Evolutionary conservation across 75 land plant species (phyloP).

Genomic region (Picea glauca): DNA sequence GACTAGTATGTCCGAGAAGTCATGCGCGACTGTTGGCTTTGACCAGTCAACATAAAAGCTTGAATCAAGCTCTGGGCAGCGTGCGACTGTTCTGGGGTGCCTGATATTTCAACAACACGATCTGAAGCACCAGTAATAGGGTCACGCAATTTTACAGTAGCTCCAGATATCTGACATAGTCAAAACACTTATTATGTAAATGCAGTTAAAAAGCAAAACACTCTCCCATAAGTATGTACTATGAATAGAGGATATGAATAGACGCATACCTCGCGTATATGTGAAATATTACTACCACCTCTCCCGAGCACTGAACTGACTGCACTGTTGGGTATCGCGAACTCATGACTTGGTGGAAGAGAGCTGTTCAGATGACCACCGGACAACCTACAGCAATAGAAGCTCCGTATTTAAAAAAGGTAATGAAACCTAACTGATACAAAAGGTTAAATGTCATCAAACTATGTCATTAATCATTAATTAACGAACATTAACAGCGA

Average conservation of each 20-base stretch:
- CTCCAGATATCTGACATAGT: conserved; percentile 60
- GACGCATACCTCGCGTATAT: conserved; percentile 30
- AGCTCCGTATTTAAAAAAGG: no score
- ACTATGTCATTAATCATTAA: no score
- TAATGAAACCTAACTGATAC: neutral
- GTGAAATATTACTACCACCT: conserved; percentile 32
- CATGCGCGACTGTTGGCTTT: neutral
- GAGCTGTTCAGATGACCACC: no score
- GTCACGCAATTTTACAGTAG: conserved; percentile 47
- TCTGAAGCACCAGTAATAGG: conserved; percentile 39
- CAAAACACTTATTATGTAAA: neutral
- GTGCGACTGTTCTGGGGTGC: conserved; percentile 55
- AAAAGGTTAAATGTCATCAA: neutral
- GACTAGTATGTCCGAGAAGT: neutral
- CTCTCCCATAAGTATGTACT: neutral
- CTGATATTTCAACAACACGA: conserved; percentile 53
- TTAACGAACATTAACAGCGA: no score
- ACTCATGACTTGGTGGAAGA: conserved; percentile 20
- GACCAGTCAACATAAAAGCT: conserved; percentile 49
- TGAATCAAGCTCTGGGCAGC: conserved; percentile 70
- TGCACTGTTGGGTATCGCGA: conserved; percentile 23
- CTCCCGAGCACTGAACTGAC: conserved; percentile 39
- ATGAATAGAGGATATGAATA: neutral
- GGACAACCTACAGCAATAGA: no score
- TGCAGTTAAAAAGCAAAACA: neutral